Base-by-base conservation (phyloP, 768 basidiomycete species). In the Russula lepida region DNA sequence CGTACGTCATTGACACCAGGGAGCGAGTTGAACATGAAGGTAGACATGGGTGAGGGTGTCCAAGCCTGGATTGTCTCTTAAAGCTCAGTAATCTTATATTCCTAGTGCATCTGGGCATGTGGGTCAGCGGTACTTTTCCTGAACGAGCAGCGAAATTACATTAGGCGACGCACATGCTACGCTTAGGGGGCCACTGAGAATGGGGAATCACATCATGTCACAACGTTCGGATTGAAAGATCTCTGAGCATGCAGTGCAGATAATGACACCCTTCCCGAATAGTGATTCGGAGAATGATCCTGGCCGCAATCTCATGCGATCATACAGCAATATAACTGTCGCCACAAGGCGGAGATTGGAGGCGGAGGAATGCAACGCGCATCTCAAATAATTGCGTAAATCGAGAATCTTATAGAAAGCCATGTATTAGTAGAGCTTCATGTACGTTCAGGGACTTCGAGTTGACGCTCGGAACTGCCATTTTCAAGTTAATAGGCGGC, bases 61-160 rank as follows among this genome's bases (percentile, higher is more conserved):
- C 6, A 33, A 44, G 15, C 28, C 33, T 19, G 19, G 11, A 25
- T 37, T 43, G 35, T 21, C 19, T 57, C 43, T 13, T 19, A 15
- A 35, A 47, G 3, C 27, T 12, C n/a, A 33, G 28, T 23, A 52
- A 44, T 21, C 33, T 57, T 57, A 52, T 62, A 62, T 53, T 52
- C 32, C 15, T 11, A 21, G 3, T 33, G 17, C 37, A 43, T 44
- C n/a, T 17, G n/a, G 8, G 49, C 47, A 25, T 17, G 17, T 7
- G 21, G 6, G 21, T 28, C n/a, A 30, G 28, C 32, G 46, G 15
- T 30, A 13, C 50, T 23, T 21, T 43, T 27, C 32, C 8, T 25
- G 28, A 37, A 25, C 25, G 37, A 23, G 47, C 21, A 49, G 12
- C 25, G 17, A 21, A 25, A 37, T 5, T 32, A 17, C 30, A 27